Evolutionary conservation across 345 rosid genomes (phyloP).

Genomic region (Pistacia vera): DNA sequence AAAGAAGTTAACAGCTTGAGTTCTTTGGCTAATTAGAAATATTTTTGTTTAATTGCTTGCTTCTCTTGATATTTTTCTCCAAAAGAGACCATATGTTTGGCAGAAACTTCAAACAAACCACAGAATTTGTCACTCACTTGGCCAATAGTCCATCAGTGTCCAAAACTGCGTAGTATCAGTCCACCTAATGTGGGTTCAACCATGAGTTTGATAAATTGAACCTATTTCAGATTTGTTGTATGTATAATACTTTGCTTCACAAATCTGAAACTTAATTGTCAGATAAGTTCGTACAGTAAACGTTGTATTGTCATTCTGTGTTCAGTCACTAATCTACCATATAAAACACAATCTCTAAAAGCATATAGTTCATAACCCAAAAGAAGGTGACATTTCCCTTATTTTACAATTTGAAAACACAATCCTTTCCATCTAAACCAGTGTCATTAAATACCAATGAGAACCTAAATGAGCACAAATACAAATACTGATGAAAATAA

Average conservation of each 20-base stretch:
- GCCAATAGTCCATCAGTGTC: not conserved
- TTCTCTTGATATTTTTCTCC: too few species aligned
- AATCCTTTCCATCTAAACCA: not conserved
- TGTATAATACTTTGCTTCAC: not conserved
- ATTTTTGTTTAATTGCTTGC: too few species aligned
- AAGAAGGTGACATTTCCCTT: not conserved
- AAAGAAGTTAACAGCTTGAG: too few species aligned
- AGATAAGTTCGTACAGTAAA: not conserved
- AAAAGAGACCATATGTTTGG: too few species aligned
- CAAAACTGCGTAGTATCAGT: not conserved
- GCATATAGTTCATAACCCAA: not conserved
- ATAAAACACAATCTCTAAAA: not conserved
- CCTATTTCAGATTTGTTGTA: not conserved
- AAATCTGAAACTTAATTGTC: not conserved
- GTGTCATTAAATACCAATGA: not conserved
- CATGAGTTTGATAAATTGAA: not conserved
- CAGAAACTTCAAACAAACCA: too few species aligned
- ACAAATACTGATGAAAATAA: not conserved
- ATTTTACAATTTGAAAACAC: not conserved
- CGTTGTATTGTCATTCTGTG: not conserved
- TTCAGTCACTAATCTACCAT: not conserved
- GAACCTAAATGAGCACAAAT: conserved; percentile 3
- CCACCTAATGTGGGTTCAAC: not conserved
- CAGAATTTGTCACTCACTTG: not conserved
- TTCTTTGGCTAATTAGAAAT: too few species aligned